Percentiles rank a stretch among this genome's conserved stretches.
Conservation (phyloP, 2,329 filamentous ascomycete genomes). For the Colletotrichum echinochloae region DNA sequence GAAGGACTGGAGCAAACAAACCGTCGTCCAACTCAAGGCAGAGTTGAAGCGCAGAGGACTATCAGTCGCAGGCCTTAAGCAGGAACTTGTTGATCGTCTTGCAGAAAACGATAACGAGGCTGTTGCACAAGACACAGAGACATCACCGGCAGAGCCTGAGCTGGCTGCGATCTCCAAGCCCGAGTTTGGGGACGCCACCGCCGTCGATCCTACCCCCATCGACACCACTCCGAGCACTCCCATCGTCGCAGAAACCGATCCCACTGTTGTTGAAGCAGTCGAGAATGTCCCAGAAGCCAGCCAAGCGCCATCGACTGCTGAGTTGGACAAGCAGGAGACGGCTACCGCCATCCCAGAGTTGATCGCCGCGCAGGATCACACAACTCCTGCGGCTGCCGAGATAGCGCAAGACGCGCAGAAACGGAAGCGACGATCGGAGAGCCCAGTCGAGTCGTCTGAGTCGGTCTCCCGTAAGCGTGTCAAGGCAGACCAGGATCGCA, state of each 20-base stretch:
- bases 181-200: slow-evolving; percentile 36
- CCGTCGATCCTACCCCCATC: slow-evolving; percentile 30
- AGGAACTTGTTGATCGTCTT: slow-evolving; percentile 77
- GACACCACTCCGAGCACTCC: slow-evolving; percentile 18
- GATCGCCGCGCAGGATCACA: slow-evolving; percentile 18
- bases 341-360: slow-evolving; percentile 10
- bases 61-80: slow-evolving; percentile 75
- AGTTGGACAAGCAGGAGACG: slow-evolving; percentile 2
- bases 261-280: slow-evolving; percentile 44
- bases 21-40: slow-evolving; percentile 80
- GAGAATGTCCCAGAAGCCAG: slow-evolving; percentile 1
- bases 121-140: slow-evolving; percentile 29
- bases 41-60: slow-evolving; percentile 81
- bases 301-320: not conserved
- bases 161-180: slow-evolving; percentile 7
- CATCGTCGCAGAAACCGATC: not conserved
- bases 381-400: slow-evolving; percentile 35
- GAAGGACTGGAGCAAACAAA: slow-evolving; percentile 70
- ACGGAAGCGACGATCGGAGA: slow-evolving; percentile 75
- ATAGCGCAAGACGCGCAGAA: slow-evolving; percentile 67
- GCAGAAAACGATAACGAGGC: slow-evolving; percentile 51
- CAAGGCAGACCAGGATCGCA: slow-evolving; percentile 62
- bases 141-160: slow-evolving; percentile 14
- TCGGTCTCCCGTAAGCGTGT: slow-evolving; percentile 67
- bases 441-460: slow-evolving; percentile 67